A percentile compares a stretch with the other conserved stretches of the same genome.
These are phyloP conservation scores for Logfia minima DNA, from an alignment of 129 eudicot species.

Conservation along the genomic window DNA sequence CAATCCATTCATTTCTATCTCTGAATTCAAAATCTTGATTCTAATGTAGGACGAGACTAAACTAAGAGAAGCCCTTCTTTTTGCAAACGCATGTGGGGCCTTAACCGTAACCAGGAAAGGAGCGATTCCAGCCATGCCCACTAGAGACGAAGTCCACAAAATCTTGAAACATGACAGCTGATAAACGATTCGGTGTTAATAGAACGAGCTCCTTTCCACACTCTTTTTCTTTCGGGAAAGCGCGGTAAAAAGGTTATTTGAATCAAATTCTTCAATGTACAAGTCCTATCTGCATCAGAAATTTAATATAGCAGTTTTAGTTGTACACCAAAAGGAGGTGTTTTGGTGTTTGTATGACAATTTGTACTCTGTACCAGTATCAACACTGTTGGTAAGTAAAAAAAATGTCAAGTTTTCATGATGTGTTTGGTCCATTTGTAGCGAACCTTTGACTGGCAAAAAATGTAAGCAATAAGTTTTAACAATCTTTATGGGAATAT, in stretches of 20 bases:
- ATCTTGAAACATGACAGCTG: conserved; percentile 32
- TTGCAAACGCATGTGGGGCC: conserved; percentile 93
- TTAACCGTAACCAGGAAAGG: conserved; percentile 73
- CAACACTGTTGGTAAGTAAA: conserved; percentile 30
- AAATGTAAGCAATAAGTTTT: conserved; percentile 23
- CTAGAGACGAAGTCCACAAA: conserved; percentile 59
- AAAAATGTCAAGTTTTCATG: conserved; percentile 3
- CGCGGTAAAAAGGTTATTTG: conserved; percentile 23
- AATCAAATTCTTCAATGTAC: conserved; percentile 17
- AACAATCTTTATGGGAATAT: conserved; percentile 21
- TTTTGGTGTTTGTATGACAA: conserved; percentile 14
- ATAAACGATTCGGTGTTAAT: background rate
- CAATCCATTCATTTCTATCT: background rate
- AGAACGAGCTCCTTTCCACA: background rate
- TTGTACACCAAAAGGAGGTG: conserved; percentile 5
- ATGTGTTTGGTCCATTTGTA: conserved; percentile 22
- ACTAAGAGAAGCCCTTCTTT: conserved; percentile 69
- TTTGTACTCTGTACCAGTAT: conserved; percentile 32
- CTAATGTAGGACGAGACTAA: conserved; percentile 65
- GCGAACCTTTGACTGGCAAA: conserved; percentile 17
- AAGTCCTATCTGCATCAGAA: conserved; percentile 16
- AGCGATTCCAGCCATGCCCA: conserved; percentile 89
- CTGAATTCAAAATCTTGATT: background rate
- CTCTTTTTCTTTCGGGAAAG: background rate
- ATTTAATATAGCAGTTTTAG: conserved; percentile 6